Conservation (phyloP, 73 alveolate species). For the Blepharisma stoltei region DNA sequence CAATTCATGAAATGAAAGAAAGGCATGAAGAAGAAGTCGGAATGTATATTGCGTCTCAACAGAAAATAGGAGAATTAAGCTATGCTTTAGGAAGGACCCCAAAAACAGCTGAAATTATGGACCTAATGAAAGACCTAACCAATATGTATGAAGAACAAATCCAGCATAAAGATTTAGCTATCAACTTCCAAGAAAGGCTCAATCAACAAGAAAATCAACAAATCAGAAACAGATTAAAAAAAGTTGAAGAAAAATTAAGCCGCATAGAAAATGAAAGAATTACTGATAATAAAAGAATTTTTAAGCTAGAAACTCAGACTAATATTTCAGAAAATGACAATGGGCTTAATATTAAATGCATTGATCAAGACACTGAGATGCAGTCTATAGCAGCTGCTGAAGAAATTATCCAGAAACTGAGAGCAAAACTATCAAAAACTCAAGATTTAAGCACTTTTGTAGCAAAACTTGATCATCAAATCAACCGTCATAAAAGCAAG, state of each 20-base stretch:
- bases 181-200: not conserved
- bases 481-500: not conserved
- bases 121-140: constrained; percentile 1
- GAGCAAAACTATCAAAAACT: constrained; percentile 8
- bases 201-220: not conserved
- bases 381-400: constrained; percentile 13
- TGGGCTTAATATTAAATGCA: not conserved
- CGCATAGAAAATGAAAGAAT: constrained; percentile 11
- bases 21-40: not conserved
- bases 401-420: not conserved
- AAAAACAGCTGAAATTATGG: constrained; percentile 1
- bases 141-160: constrained; percentile 8
- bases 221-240: not conserved
- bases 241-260: not conserved
- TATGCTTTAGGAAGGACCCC: not conserved
- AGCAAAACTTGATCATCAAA: not conserved
- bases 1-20: not conserved
- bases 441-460: constrained; percentile 1
- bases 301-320: not conserved
- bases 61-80: not conserved
- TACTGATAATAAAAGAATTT: not conserved
- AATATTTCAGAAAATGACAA: constrained; percentile 5
- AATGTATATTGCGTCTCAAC: not conserved
- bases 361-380: not conserved
- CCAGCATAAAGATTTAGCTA: not conserved